Evolutionary conservation across 257 asterid species (phyloP), one percentile per base, ranked within the genome.

Genomic region (Solanum appendiculatum): DNA sequence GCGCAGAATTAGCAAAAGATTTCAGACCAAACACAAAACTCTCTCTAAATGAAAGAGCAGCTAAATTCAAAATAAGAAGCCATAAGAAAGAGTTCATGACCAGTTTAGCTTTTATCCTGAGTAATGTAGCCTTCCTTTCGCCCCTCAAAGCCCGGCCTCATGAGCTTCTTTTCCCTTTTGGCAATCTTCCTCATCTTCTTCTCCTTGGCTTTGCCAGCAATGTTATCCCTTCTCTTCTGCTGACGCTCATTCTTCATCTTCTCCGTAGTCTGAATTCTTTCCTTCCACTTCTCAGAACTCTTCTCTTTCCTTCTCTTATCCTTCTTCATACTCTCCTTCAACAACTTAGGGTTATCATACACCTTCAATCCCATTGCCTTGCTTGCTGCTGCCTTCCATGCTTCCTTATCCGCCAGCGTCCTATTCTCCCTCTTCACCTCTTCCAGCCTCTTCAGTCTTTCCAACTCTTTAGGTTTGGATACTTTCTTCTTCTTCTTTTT

Each of bases 101-200:
- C 83, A 77, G 83, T 40, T 77, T 42, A 80, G 66, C 34, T 84
- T 74, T 93, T 94, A 44, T 94, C 92, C 66, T 92, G 64, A 39
- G 98, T 95, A 87, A 96, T 93, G 87, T 86, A 94, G 7, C 94
- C 95, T 60, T 91, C 93, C 87, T 92, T 95, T 36, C 98, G 88
- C 9, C 99, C 99, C 92, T 96, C 99, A 29, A 95, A 96, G 5
- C 99, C 98, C 2, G 98, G 98, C 91, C 99, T 94, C 98, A 95
- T 92, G 86, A 95, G 88, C 91, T 96, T 96, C 98, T 96, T 96
- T 96, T 96, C 98, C 44, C 98, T 74, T 37, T 74, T 74, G 29
- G 82, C 82, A 39, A 74, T 74, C 82, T 74, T 74, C 33, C 82
- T 74, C 33, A 74, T 37, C 82, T 74, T 74, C 31, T 74, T 74